phyloP scores from a whole-genome alignment of 2,329 filamentous ascomycete species.

The Aureobasidium sp. region DNA sequence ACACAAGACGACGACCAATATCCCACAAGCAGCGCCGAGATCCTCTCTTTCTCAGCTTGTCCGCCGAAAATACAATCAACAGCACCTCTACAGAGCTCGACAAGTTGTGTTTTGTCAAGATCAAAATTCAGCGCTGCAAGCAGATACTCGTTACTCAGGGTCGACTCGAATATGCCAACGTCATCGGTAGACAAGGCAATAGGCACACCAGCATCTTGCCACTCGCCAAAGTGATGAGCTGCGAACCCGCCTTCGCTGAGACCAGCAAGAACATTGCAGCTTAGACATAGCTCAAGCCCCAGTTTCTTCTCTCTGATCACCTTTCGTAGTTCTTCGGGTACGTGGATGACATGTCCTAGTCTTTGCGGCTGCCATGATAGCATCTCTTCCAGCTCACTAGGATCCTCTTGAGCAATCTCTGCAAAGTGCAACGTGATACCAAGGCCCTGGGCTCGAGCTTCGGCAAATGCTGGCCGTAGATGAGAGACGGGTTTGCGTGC shows the following conservation, averaged over 20 bases:
- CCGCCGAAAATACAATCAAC: conserved; percentile 62
- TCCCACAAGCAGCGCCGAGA: conserved; percentile 29
- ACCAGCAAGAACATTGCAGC: conserved; percentile 71
- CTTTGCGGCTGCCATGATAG: conserved; percentile 60
- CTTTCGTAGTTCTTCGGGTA: not conserved
- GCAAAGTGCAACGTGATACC: conserved; percentile 72
- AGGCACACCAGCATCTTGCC: conserved; percentile 52
- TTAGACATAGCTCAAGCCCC: conserved; percentile 69
- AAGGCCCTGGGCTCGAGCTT: conserved; percentile 50
- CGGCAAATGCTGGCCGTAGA: conserved; percentile 53
- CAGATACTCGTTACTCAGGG: conserved; percentile 68
- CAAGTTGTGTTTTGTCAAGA: conserved; percentile 43
- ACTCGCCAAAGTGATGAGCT: conserved; percentile 72
- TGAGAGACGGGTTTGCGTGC: conserved; percentile 52
- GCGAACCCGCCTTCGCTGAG: conserved; percentile 59
- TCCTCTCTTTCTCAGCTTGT: conserved; percentile 52
- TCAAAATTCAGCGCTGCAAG: conserved; percentile 65
- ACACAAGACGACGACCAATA: conserved; percentile 11
- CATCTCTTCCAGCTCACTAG: conserved; percentile 56
- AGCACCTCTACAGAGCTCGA: conserved; percentile 52
- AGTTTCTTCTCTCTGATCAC: conserved; percentile 34
- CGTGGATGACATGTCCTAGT: conserved; percentile 65
- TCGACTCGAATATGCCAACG: conserved; percentile 72
- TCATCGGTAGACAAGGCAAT: conserved; percentile 75
- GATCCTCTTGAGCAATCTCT: conserved; percentile 54